These are phyloP conservation scores for Citrullus colocynthis DNA, from an alignment of 306 rosid genomes.

Conservation along the genomic window DNA sequence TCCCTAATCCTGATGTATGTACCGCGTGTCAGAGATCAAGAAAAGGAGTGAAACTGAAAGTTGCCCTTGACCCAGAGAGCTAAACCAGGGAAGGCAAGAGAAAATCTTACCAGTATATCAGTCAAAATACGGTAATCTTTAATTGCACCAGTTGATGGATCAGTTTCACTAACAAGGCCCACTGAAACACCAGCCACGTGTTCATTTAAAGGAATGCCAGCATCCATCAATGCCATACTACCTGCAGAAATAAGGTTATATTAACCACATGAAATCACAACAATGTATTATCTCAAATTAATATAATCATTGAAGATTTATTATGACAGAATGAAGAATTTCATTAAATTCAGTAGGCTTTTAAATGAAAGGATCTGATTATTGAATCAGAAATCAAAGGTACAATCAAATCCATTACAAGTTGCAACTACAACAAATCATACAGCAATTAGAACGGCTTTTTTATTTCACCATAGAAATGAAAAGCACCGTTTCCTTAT, in stretches of 20 bases:
- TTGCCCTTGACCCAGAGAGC: not conserved
- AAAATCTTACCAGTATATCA: constrained; percentile 75
- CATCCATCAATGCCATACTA: constrained; percentile 96
- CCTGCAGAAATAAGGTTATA: constrained; percentile 32
- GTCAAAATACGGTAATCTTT: constrained; percentile 79
- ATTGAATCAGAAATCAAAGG: not conserved
- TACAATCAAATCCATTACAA: not conserved
- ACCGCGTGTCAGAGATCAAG: not conserved
- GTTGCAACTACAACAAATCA: not conserved
- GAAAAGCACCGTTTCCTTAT: no score
- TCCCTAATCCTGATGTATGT: not conserved
- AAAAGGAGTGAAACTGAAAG: not conserved
- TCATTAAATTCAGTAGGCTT: not conserved
- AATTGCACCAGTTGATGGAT: constrained; percentile 60
- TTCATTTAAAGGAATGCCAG: constrained; percentile 72
- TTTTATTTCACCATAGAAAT: not conserved
- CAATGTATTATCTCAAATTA: not conserved
- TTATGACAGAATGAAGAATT: not conserved
- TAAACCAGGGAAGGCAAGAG: not conserved
- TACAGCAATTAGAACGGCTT: not conserved
- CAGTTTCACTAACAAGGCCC: constrained; percentile 83
- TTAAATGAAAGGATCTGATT: not conserved
- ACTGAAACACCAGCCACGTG: constrained; percentile 97
- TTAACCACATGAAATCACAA: not conserved
- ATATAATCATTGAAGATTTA: not conserved